Conservation (phyloP, 306 rosid species). For the Prunus davidiana region DNA sequence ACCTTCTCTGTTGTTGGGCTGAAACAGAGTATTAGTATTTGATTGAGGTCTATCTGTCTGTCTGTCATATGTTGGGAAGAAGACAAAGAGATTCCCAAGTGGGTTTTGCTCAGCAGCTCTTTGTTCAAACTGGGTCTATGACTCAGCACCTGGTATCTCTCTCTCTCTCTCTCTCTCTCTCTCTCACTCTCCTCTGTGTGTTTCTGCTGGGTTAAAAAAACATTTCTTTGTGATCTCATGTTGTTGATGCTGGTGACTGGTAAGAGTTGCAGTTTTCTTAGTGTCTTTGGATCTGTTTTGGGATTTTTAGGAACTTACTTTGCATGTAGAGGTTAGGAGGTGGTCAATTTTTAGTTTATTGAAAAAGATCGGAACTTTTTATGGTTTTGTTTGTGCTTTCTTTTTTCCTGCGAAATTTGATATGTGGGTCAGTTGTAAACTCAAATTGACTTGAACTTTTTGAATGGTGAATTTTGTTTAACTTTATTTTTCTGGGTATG, state of each 20-base stretch:
- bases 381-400: neutral
- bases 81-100: conserved; percentile 14
- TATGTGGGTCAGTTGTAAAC: neutral
- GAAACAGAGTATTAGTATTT: neutral
- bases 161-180: neutral
- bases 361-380: neutral
- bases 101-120: conserved; percentile 18
- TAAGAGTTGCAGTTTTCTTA: neutral
- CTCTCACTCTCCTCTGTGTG: neutral
- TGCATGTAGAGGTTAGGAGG: conserved; percentile 21
- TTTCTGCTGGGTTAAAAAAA: neutral
- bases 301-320: neutral
- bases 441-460: neutral
- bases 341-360: neutral
- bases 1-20: conserved; percentile 3
- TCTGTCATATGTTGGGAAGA: conserved; percentile 4
- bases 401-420: neutral
- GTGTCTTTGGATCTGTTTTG: neutral
- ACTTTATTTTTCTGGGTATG: neutral
- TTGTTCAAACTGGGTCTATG: conserved; percentile 15
- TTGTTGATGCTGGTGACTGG: neutral
- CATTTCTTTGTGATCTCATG: neutral
- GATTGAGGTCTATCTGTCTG: neutral
- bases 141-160: conserved; percentile 18
- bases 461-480: neutral